These are phyloP conservation scores for Hymenoscyphus fructigenus DNA, from an alignment of 2,329 filamentous ascomycete genomes.

Conservation along the genomic window DNA sequence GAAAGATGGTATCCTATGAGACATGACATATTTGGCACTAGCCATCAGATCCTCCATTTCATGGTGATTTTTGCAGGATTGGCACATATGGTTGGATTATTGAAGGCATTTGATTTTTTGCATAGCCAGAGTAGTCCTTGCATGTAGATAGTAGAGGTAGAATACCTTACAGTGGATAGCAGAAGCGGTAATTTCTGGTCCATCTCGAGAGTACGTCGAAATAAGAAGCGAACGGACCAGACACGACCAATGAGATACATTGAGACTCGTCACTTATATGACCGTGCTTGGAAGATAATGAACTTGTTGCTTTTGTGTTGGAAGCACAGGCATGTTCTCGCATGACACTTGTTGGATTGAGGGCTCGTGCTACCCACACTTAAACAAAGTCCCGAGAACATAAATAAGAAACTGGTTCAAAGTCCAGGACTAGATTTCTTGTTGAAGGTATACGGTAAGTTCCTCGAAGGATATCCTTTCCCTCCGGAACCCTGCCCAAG, in stretches of 20 bases:
- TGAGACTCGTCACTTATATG: background rate
- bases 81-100: constrained; percentile 27
- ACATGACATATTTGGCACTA: constrained; percentile 32
- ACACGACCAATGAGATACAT: background rate
- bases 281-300: background rate
- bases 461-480: no score
- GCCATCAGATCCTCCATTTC: constrained; percentile 36
- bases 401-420: no score
- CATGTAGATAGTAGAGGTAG: background rate
- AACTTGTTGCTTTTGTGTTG: background rate
- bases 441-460: no score
- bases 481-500: no score
- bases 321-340: no score
- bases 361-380: no score
- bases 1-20: constrained; percentile 29
- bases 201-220: background rate
- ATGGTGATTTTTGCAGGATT: constrained; percentile 33
- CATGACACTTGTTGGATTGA: no score
- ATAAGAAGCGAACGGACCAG: background rate
- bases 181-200: no score
- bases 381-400: no score
- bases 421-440: no score
- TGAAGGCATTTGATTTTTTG: constrained; percentile 23
- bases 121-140: constrained; percentile 8
- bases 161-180: no score